Evolutionary conservation across 73 alveolate species (phyloP).

Genomic region (Paramecium sexaurelia): DNA sequence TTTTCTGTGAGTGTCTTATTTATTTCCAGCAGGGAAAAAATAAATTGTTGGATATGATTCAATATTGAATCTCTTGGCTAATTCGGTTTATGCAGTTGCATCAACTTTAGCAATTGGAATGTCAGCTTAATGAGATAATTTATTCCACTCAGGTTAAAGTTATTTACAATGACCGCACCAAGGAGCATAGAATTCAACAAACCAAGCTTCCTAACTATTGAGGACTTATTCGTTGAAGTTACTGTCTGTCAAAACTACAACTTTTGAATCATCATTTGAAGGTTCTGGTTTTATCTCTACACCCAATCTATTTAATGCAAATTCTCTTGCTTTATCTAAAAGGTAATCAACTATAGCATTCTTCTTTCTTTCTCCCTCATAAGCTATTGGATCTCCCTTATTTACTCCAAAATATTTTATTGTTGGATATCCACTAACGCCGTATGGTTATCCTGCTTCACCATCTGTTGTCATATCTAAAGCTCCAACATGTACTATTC

Average conservation of each 20-base stretch:
- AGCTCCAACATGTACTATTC: conserved; percentile 94
- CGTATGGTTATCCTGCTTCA: conserved; percentile 79
- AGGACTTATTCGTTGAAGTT: conserved; percentile 76
- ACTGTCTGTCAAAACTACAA: conserved; percentile 75
- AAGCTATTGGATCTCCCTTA: conserved; percentile 76
- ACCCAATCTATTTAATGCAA: conserved; percentile 74
- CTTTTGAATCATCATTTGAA: conserved; percentile 71
- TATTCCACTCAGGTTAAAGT: conserved; percentile 86
- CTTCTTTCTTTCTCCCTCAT: conserved; percentile 81
- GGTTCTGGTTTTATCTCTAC: conserved; percentile 56
- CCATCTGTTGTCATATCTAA: conserved; percentile 80
- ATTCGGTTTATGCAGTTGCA: conserved; percentile 85
- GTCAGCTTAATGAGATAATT: conserved; percentile 78
- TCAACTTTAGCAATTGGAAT: conserved; percentile 94
- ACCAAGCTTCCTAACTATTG: conserved; percentile 79
- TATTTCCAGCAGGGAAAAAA: conserved; percentile 78
- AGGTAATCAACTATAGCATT: conserved; percentile 81
- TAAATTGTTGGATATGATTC: conserved; percentile 90
- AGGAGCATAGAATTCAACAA: conserved; percentile 88
- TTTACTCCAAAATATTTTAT: conserved; percentile 85
- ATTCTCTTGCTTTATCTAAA: conserved; percentile 74
- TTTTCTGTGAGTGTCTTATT: conserved; percentile 72
- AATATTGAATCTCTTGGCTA: conserved; percentile 83
- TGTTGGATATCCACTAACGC: conserved; percentile 88
- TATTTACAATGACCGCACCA: conserved; percentile 93